A percentile compares a stretch with the other conserved stretches of the same genome.
These are phyloP conservation scores for Phytophthora multivora DNA, from an alignment of 352 stramenopile genomes.

Conservation along the genomic window DNA sequence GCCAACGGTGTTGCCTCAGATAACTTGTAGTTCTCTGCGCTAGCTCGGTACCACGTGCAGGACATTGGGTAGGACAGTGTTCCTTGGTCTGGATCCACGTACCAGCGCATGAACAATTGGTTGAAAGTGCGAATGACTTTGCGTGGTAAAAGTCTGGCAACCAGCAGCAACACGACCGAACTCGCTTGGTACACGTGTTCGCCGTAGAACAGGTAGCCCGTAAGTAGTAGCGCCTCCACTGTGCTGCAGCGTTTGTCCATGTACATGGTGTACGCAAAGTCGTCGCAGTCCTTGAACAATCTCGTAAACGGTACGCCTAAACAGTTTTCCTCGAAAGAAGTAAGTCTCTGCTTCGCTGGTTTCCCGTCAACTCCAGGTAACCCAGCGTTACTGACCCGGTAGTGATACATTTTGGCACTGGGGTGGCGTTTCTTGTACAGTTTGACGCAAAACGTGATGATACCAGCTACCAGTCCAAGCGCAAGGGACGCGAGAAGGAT, in stretches of 20 bases:
- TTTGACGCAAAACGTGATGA: conserved; percentile 16
- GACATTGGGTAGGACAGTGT: neutral
- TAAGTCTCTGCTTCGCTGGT: neutral
- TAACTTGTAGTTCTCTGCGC: neutral
- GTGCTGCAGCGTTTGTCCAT: neutral
- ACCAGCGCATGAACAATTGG: neutral
- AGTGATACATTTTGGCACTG: conserved; percentile 10
- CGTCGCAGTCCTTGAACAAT: neutral
- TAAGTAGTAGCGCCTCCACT: neutral
- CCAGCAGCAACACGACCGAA: neutral
- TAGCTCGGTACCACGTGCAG: neutral
- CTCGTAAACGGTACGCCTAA: neutral
- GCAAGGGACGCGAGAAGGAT: conserved; percentile 9
- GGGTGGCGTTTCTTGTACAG: conserved; percentile 13
- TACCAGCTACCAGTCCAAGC: conserved; percentile 13
- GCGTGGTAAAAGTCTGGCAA: neutral
- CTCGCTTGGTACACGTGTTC: neutral
- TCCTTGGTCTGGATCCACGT: neutral
- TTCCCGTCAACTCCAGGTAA: neutral
- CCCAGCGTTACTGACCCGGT: conserved; percentile 19
- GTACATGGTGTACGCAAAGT: neutral
- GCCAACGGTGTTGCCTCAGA: too few species aligned
- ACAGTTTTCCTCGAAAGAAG: neutral
- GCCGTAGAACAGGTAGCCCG: neutral
- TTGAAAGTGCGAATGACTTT: neutral